Conservation (phyloP, 257 asterid genomes). For the Solanum pinnatisectum region DNA sequence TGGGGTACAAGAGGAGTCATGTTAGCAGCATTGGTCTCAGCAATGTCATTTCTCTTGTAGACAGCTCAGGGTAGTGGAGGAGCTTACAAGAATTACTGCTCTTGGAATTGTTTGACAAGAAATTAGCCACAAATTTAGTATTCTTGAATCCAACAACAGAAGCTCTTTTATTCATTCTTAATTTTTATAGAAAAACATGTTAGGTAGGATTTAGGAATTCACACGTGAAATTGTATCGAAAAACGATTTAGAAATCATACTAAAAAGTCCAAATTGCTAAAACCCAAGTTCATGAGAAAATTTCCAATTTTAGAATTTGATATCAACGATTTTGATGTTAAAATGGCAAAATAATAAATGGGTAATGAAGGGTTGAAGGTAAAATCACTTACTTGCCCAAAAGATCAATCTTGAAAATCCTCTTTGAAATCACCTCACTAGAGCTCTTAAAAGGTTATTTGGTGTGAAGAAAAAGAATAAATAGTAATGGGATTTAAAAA, state of each 20-base stretch:
- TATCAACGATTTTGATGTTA: neutral
- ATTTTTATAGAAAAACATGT: neutral
- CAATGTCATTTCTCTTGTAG: no score
- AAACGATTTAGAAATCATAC: no score
- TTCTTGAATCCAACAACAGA: neutral
- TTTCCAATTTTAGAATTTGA: neutral
- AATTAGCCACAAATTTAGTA: neutral
- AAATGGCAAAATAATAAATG: neutral
- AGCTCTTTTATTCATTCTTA: neutral
- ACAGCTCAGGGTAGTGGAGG: neutral
- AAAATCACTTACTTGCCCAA: neutral
- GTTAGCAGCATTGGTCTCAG: no score
- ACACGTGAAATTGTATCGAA: neutral
- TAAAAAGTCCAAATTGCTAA: neutral
- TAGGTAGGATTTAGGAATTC: neutral
- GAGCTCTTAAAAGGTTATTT: no score
- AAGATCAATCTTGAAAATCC: no score
- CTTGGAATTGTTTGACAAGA: neutral
- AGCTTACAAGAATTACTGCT: neutral
- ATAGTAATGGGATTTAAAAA: no score
- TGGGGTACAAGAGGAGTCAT: no score
- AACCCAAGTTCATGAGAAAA: neutral
- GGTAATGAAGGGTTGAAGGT: neutral
- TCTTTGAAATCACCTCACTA: no score
- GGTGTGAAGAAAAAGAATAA: no score